Evolutionary conservation across 2,329 filamentous ascomycete species (phyloP), one percentile per base, ranked within the genome.

Genomic region (Pezicula rhizophila): DNA sequence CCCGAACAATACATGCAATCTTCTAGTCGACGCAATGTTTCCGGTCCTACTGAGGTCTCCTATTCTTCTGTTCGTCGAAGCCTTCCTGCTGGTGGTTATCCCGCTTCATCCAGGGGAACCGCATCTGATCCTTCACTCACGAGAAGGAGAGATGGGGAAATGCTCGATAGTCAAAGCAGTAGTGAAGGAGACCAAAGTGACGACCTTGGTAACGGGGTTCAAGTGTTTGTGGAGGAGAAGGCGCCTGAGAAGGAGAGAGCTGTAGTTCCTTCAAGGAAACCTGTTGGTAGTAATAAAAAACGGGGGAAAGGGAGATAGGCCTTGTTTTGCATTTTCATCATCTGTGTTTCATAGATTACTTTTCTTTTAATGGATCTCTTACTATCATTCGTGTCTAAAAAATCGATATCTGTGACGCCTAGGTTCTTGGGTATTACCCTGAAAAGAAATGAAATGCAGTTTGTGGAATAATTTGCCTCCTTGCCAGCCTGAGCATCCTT

Each of bases 1-100:
- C 55, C 63, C 14, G 48, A 53, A 44, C 60, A 65, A 56, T 65
- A 66, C 59, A 49, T 59, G 47, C 63, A 66, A 39, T 53, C 59
- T 26, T 62, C 50, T 31, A 49, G 52, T 47, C 58, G 57, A 20
- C 57, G 58, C 14, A 54, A 66, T 47, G 59, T 66, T 37, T 67
- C 67, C 39, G 55, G 50, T 23, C 60, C 52, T 53, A 54, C 47
- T 55, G 67, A 70, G 39, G 56, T 70, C 28, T 51, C 60, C 3
- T 71, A 65, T 42, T 57, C 60, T 11, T 57, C 57, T 17, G 41
- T 65, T 38, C 52, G 48, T 37, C 56, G 61, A 5, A 59, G 38
- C 47, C 51, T 52, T 18, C 58, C 59, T n/a, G 8, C 10, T 18
- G 25, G 44, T 14, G 15, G 28, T 11, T 59, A 59, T 44, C 47